Base-by-base conservation (phyloP, 805 yeast genomes). In the Candida cerambycidarum region DNA sequence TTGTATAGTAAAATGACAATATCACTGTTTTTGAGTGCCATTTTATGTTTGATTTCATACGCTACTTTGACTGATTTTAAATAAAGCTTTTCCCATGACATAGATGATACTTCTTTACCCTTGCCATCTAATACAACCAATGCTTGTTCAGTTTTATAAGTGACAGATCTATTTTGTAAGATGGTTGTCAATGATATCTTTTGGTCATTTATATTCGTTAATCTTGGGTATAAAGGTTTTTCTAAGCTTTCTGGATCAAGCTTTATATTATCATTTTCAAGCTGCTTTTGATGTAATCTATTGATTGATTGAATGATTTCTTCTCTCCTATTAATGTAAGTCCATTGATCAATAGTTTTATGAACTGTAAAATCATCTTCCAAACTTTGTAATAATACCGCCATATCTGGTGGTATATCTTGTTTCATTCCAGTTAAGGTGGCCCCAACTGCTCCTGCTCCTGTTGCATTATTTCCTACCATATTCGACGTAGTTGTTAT, bases 61-160 rank as follows among this genome's bases (percentile, higher is more conserved):
- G 97, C 96, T 7, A 93, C 83, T 55, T 86, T 89, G 57, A 89
- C 95, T 0, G 97, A 85, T 53, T 83, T 79, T 31, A 83, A 61
- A 50, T 88, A 85, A 12, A 93, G 69, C 57, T 88, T 89, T 45
- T 88, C 97, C 99, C 99, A 93, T 1, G 92, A 73, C 11, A 92
- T 84, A 0, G 85, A 67, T 27, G 72, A 72, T 0, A 77, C 69
- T 55, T 90, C 97, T 58, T 88, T 90, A 5, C 97, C 97, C 52
- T 79, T 85, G 3, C 75, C 58, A 57, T 89, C 96, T 11, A 93
- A 67, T 1, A 81, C 76, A 34, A 82, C 63, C 31, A 92, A 72
- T 0, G 97, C 97, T 8, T 73, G 69, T 43, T 86, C 89, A 1
- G 61, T 29, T 41, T 79, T 79, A 48, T 82, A 82, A 3, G 79